Conservation (phyloP, 352 stramenopile genomes). For the Globisporangium barbulae region DNA sequence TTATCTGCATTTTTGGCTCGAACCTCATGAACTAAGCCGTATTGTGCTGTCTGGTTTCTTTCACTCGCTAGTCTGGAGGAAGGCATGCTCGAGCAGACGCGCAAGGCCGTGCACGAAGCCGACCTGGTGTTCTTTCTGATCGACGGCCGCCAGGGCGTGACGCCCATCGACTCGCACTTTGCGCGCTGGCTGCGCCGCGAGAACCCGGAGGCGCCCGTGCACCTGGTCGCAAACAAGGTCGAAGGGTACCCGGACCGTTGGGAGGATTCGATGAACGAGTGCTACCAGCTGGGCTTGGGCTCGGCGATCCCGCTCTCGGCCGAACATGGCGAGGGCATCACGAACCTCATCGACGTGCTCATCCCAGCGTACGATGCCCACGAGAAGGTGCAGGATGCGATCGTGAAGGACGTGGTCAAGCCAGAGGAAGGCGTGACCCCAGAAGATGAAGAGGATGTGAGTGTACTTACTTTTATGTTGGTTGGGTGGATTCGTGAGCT, state of each 20-base stretch:
- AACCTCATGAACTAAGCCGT: neutral
- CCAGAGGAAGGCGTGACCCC: constrained; percentile 14
- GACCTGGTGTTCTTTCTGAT: constrained; percentile 81
- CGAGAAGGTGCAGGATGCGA: constrained; percentile 42
- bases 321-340: constrained; percentile 75
- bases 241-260: constrained; percentile 67
- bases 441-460: constrained; percentile 56
- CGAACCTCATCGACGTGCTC: constrained; percentile 64
- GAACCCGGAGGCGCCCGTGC: constrained; percentile 53
- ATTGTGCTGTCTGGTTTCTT: neutral
- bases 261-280: constrained; percentile 70
- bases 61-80: constrained; percentile 42
- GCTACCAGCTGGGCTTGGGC: constrained; percentile 70
- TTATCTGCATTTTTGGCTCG: neutral
- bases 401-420: constrained; percentile 21
- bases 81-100: constrained; percentile 79
- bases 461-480: constrained; percentile 8
- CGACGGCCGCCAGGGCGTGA: constrained; percentile 74
- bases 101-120: constrained; percentile 69
- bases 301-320: constrained; percentile 67
- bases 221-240: constrained; percentile 78
- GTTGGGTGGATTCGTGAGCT: neutral
- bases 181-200: constrained; percentile 66
- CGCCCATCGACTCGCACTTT: constrained; percentile 78
- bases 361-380: constrained; percentile 69